Evolutionary conservation across 2,329 filamentous ascomycete genomes (phyloP).

Genomic region (Ceratocystis huliohia): DNA sequence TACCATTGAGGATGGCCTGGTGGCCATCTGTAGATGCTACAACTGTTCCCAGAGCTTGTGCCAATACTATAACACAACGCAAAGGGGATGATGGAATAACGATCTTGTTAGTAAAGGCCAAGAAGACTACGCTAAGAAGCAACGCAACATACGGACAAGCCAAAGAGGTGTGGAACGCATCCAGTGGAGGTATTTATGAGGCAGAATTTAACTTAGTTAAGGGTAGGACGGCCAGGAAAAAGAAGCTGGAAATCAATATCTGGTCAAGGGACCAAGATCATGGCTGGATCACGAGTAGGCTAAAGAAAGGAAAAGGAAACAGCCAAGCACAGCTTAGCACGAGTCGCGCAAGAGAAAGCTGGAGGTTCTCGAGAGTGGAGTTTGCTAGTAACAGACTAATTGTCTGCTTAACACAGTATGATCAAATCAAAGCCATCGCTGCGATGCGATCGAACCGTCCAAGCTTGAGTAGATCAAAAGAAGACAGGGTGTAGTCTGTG

Average conservation of each 20-base stretch:
- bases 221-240: not conserved
- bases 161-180: conserved; percentile 13
- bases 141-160: conserved; percentile 12
- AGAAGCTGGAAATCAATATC: not conserved
- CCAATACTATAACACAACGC: not conserved
- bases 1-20: conserved; percentile 9
- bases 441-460: not conserved
- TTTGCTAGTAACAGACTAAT: not conserved
- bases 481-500: conserved; percentile 14
- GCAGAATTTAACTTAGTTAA: conserved; percentile 1
- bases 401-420: not conserved
- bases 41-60: not conserved
- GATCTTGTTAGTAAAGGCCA: not conserved
- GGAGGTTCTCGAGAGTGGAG: not conserved
- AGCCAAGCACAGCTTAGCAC: conserved; percentile 12
- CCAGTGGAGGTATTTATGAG: not conserved
- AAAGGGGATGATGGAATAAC: too few species aligned
- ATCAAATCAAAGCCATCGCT: not conserved
- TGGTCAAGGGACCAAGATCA: not conserved
- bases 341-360: not conserved
- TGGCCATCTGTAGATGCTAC: not conserved
- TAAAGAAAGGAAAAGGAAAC: not conserved
- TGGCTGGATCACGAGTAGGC: not conserved
- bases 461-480: conserved; percentile 5
- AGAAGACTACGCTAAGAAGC: not conserved